Base-by-base conservation (phyloP, 805 yeast genomes). In the Starmerella apicola region DNA sequence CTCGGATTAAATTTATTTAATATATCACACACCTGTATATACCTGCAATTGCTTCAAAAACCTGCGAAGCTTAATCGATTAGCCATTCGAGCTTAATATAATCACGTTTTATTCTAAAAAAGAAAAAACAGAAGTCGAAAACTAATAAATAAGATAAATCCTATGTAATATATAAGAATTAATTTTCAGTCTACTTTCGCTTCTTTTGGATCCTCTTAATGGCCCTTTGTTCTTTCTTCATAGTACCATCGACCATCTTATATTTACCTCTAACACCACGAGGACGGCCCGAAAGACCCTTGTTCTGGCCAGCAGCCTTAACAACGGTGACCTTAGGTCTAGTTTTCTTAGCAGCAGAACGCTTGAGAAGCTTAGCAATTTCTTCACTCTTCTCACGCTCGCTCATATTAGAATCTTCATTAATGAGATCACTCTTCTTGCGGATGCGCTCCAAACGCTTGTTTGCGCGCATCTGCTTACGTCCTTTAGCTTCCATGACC, bases 211-310 rank as follows among this genome's bases (percentile, higher is more conserved):
- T 82, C 59, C 97, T 77, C 57, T 73, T 78, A 56, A 88, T 67
- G 12, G 97, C 95, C 51, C 98, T 71, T 70, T 81, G 86, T 65
- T 91, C 99, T 61, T 91, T 91, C 81, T 91, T 91, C 80, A 84
- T 68, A 17, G 78, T 82, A 69, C 97, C 97, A 64, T 91, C 99
- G 52, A 91, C 97, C 98, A 91, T 91, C 78, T 83, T 91, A 67
- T 91, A 91, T 60, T 83, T 85, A 64, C 99, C 99, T 62, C 78
- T 84, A 51, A 91, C 76, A 60, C 98, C 99, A 65, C 75, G 80
- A 31, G 99, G 99, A 67, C 99, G 80, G 41, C 98, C 98, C 51
- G 81, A 68, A 38, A 86, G 64, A 43, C 95, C 94, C 60, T 67
- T 81, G 62, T 91, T 86, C 27, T 67, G 60, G 55, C 97, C 97